Evolutionary conservation across 1,284 basidiomycete genomes (phyloP), one percentile per base, ranked within the genome.

Genomic region (Athelia sp.): DNA sequence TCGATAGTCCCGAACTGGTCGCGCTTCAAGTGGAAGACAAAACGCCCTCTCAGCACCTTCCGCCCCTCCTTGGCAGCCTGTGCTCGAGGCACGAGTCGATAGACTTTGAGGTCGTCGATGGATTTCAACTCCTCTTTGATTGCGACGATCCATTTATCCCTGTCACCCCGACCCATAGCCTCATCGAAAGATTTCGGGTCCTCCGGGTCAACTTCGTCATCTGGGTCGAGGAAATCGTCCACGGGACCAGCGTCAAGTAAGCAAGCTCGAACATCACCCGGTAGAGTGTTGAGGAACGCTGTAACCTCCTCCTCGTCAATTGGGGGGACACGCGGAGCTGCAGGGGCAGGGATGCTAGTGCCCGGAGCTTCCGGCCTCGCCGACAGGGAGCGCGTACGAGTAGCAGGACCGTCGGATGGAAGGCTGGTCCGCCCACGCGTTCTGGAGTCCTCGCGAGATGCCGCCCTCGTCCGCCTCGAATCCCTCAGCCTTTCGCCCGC

Each of bases 1-100:
- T 56, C 54, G n/a, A 70, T 50, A 0, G 55, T 45, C 1, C 70
- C 65, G 34, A 54, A 21, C 18, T 59, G 50, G 50, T 68, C 56
- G 3, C 55, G 55, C 50, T 73, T 73, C 24, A 61, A 45, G 1
- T 46, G 46, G 52, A 67, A 64, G 2, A 71, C 63, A 22, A 57
- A 60, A 32, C 59, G 58, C 6, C 59, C 58, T 40, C 63, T 51
- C 34, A 65, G 49, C 11, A 66, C 45, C 15, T 62, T 62, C 13
- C 19, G 36, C 6, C 36, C 36, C n/a, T 40, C 26, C 26, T 29
- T n/a, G 36, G n/a, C 19, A n/a, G 36, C 55, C 0, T 49, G 21
- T 1, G 56, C 55, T 2, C 48, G 52, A 0, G 63, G 60, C 2
- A 70, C 47, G 0, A 70, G 61, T 13, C 56, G 47, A 45, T 64